Evolutionary conservation across 2,329 filamentous ascomycete genomes (phyloP).

Genomic region (Cryphonectria parasitica): DNA sequence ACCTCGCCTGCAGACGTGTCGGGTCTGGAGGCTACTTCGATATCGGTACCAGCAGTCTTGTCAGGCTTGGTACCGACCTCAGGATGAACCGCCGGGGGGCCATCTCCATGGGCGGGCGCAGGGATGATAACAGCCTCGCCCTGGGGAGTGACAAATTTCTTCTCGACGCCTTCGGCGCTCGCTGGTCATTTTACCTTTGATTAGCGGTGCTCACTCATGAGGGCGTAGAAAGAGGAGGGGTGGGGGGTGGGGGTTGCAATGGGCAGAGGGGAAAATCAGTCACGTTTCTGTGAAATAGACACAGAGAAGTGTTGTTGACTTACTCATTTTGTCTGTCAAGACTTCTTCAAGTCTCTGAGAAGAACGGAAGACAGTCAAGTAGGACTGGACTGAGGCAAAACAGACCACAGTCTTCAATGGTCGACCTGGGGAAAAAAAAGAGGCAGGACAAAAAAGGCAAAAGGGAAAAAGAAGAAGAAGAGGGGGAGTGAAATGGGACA

Average conservation of each 20-base stretch:
- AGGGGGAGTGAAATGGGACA: neutral
- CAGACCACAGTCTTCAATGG: neutral
- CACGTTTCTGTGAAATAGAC: neutral
- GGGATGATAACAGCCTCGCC: conserved; percentile 22
- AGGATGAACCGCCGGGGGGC: conserved; percentile 22
- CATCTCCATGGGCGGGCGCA: conserved; percentile 8
- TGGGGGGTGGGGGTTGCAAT: neutral
- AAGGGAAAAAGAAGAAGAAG: neutral
- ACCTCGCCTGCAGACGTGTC: conserved; percentile 9
- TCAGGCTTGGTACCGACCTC: conserved; percentile 19
- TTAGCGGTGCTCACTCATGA: neutral
- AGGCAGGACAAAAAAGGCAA: neutral
- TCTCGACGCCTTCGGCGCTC: conserved; percentile 8
- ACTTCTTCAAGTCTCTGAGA: neutral
- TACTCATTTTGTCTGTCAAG: conserved; percentile 25
- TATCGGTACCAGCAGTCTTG: neutral
- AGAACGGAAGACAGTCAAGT: neutral
- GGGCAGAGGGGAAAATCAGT: neutral
- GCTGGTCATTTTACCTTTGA: neutral
- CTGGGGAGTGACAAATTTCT: neutral
- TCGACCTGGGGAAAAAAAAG: neutral
- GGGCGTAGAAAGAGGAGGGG: too few relatives aligned
- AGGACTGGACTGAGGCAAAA: neutral
- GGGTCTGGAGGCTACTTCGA: conserved; percentile 1
- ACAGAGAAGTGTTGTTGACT: neutral